Base-by-base conservation (phyloP, 305 asterid genomes). In the Solanum hybrid region DNA sequence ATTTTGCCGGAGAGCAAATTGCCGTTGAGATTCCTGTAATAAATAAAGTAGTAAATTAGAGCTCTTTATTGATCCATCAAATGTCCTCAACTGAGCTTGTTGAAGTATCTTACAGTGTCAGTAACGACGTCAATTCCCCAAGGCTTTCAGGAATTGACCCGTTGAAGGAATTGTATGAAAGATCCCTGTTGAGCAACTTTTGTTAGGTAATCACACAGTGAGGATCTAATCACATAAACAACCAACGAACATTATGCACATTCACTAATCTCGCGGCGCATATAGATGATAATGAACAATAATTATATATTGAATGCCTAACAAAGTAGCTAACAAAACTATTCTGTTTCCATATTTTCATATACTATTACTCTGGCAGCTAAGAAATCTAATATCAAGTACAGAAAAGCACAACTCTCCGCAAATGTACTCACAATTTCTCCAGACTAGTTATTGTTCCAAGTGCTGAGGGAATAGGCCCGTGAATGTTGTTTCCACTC, bases 61-160 rank as follows among this genome's bases (percentile, higher is more conserved):
- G 87, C 88, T 72, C 40, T 56, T 24, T n/a, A 29, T 31, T 69
- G 31, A 86, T 35, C 82, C 75, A 12, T 85, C 66, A 35, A 64
- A 87, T 37, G 86, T 72, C 7, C 37, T 42, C 71, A 77, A 71
- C 64, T 36, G 86, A 56, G 19, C 76, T 85, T 85, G 75, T 85
- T 51, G 87, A 91, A 91, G 88, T 34, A 92, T 87, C 98, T 95
- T 96, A 97, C 99, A 96, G 88, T 93, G 89, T 93, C 85, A 91
- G 90, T 88, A 97, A 92, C 51, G 94, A 92, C 81, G 98, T 92
- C 88, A 97, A 89, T 92, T 91, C 95, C 85, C 99, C 98, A 24
- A 97, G 93, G 92, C 95, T 95, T 88, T 96, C 98, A 42, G 99
- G 99, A 89, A 96, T 95, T 60, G 98, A 95, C 88, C 98, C 99